Evolutionary conservation across 495 filamentous ascomycete species (phyloP).

Genomic region (Bombardia bombarda): DNA sequence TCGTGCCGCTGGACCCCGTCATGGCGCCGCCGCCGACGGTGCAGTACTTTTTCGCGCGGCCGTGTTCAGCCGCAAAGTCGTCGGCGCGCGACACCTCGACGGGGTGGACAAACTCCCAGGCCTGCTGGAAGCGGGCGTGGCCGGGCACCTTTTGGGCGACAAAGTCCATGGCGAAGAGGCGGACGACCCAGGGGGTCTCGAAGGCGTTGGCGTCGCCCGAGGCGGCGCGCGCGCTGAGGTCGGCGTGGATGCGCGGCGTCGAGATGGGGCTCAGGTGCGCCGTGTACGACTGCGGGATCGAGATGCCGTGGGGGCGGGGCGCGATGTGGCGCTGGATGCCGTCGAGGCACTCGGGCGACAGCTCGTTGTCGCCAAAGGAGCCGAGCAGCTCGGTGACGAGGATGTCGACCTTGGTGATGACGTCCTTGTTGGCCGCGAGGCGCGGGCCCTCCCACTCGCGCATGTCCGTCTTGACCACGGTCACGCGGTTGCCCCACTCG

Average conservation of each 20-base stretch:
- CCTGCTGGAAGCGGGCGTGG: slow-evolving; percentile 52
- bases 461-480: slow-evolving; percentile 94
- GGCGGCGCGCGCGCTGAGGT: slow-evolving; percentile 52
- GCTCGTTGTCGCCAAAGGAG: slow-evolving; percentile 86
- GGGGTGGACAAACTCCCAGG: slow-evolving; percentile 58
- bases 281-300: slow-evolving; percentile 86
- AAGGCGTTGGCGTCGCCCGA: slow-evolving; percentile 74
- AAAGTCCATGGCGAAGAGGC: slow-evolving; percentile 80
- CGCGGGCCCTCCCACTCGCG: slow-evolving; percentile 81
- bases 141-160: slow-evolving; percentile 52
- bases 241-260: slow-evolving; percentile 77
- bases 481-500: slow-evolving; percentile 68
- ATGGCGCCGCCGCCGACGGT: slow-evolving; percentile 52
- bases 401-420: slow-evolving; percentile 70
- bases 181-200: slow-evolving; percentile 82
- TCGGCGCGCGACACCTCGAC: slow-evolving; percentile 45
- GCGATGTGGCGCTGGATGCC: slow-evolving; percentile 76
- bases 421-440: slow-evolving; percentile 15
- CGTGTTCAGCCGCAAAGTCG: slow-evolving; percentile 42
- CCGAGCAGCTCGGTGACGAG: slow-evolving; percentile 88
- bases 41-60: slow-evolving; percentile 34
- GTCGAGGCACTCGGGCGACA: slow-evolving; percentile 61
- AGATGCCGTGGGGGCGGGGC: slow-evolving; percentile 68
- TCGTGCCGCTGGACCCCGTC: slow-evolving; percentile 52
- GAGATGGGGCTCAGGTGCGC: slow-evolving; percentile 86